Evolutionary conservation across 2,329 filamentous ascomycete genomes (phyloP), one percentile per base, ranked within the genome.

Genomic region (Zopfia rhizophila): DNA sequence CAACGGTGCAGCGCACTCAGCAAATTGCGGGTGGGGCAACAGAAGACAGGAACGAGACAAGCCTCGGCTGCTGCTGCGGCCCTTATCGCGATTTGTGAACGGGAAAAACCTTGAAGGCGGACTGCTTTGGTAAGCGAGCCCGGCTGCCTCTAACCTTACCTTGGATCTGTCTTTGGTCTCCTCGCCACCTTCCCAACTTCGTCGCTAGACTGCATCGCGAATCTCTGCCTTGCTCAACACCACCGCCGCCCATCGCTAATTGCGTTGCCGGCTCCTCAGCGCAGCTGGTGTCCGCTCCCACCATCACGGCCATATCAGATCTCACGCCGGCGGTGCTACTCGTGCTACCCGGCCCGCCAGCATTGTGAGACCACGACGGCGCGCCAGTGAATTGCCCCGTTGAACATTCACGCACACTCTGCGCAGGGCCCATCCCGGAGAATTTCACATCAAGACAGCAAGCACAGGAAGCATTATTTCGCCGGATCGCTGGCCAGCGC

Each of bases 171-270:
- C 24, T n/a, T n/a, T 27, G n/a, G n/a, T 27, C 24, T 27, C 24
- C 24, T 27, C 24, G 8, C 24, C 52, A 55, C 66, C 66, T 69
- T 70, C 63, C 68, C 67, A 55, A 49, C 65, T 69, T 63, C 43
- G 63, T 66, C 60, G 46, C 60, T 70, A 70, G 66, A 48, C 63
- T 61, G 53, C 66, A 55, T 70, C 66, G 67, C 67, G 60, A 68
- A 68, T 70, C 66, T 69, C 54, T 60, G 50, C 58, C 41, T 42
- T 33, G 32, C 43, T 27, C 19, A 25, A 17, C 27, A 33, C 19
- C 29, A 23, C 30, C 17, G 11, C 18, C 3, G 16, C 18, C 23
- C 17, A 23, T 3, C 30, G 12, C 41, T 37, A 13, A 4, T 31
- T 37, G 31, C 13, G 7, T 7, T 43, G 29, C 21, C 43, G 7